Evolutionary conservation across 176 grass and related monocot genomes (phyloP).

Genomic region (Raddia distichophylla): DNA sequence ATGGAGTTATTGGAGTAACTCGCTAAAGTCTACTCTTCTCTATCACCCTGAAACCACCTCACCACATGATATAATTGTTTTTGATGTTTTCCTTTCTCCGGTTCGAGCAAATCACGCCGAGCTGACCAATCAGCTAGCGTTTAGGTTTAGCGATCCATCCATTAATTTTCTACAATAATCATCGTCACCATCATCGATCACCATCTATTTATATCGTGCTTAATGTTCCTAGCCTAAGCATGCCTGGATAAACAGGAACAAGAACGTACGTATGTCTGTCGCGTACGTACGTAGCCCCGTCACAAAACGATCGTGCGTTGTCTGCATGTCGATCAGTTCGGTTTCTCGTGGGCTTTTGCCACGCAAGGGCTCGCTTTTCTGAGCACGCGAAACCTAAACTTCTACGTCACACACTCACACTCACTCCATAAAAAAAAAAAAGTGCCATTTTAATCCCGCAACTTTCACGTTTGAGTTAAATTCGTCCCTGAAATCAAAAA

Average conservation of each 20-base stretch:
- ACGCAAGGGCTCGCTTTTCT: not conserved
- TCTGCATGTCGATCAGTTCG: not conserved
- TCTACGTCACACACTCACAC: not conserved
- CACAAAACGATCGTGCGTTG: not conserved
- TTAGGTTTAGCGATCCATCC: not conserved
- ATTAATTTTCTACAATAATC: not conserved
- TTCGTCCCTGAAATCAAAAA: no score
- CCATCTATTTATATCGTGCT: no score
- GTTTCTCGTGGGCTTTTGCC: not conserved
- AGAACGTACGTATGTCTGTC: not conserved
- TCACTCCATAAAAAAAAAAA: no score
- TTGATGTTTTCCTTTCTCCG: not conserved
- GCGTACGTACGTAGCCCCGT: not conserved
- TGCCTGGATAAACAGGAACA: not conserved
- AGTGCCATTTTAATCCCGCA: no score
- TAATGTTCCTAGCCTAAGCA: no score
- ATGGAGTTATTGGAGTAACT: not conserved
- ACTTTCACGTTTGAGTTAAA: no score
- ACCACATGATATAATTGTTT: not conserved
- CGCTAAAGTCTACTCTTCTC: not conserved
- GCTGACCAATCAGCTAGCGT: slow-evolving; percentile 2
- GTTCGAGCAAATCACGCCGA: not conserved
- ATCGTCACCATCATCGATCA: no score
- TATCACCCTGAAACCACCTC: not conserved
- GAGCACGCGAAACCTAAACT: no score